phyloP scores from a whole-genome alignment of 208 protist genomes.

The Kentomonas sorsogonicus region DNA sequence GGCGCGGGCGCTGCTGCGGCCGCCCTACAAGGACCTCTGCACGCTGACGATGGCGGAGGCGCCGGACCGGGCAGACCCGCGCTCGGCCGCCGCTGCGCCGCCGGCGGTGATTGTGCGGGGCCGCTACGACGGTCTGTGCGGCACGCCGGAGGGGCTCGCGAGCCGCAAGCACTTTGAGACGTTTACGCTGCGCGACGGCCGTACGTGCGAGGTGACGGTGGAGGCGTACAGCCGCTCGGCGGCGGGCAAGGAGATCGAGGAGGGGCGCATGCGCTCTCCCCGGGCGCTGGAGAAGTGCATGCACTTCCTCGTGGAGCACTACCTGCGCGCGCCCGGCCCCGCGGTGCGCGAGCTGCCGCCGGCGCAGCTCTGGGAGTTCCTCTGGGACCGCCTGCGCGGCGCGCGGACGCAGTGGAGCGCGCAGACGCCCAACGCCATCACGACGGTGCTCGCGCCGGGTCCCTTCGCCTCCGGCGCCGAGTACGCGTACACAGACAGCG shows the following conservation, averaged over 20 bases:
- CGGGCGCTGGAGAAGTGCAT: conserved; percentile 76
- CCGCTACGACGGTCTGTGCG: conserved; percentile 43
- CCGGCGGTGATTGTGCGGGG: too few species aligned
- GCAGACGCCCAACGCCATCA: conserved; percentile 25
- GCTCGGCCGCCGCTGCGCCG: too few species aligned
- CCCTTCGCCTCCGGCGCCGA: conserved; percentile 7
- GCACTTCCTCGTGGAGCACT: conserved; percentile 84
- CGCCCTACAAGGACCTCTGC: conserved; percentile 45
- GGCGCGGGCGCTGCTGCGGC: conserved; percentile 28
- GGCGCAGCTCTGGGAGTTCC: too few species aligned
- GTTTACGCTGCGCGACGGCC: conserved; percentile 5
- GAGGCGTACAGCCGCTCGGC: conserved; percentile 70
- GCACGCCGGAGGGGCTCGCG: conserved; percentile 33
- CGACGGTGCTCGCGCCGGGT: neutral
- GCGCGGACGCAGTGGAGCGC: too few species aligned
- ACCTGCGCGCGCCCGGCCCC: conserved; percentile 65
- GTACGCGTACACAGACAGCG: conserved; percentile 11
- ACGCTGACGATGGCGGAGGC: conserved; percentile 27
- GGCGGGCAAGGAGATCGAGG: conserved; percentile 54
- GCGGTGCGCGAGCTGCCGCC: conserved; percentile 47
- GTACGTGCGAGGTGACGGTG: conserved; percentile 21
- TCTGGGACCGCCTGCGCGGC: too few species aligned
- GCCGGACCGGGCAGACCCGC: conserved; percentile 21
- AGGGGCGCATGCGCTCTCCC: conserved; percentile 41
- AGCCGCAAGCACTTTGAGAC: conserved; percentile 38